Percentiles rank a stretch among this genome's conserved stretches.
Conservation (phyloP, 1,284 basidiomycete species). For the Sporisorium iseilematis-ciliati region DNA sequence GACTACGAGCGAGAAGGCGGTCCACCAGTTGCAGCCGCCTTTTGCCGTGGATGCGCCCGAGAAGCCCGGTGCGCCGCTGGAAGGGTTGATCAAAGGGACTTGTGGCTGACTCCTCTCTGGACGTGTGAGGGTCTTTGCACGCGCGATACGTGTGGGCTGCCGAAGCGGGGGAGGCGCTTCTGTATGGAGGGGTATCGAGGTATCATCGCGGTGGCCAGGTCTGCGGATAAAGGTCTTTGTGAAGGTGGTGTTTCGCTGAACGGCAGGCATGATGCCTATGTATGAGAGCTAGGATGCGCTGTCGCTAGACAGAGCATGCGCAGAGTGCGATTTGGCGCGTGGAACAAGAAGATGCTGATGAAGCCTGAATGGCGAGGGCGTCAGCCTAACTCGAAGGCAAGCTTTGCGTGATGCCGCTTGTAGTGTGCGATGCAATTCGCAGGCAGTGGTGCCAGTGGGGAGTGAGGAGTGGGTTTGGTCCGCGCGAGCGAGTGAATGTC, state of each 20-base stretch:
- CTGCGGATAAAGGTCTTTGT: slow-evolving; percentile 66
- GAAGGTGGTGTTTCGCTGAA: slow-evolving; percentile 49
- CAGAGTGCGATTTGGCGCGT: not conserved
- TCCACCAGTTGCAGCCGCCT: slow-evolving; percentile 53
- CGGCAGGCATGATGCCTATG: slow-evolving; percentile 29
- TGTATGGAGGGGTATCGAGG: slow-evolving; percentile 60
- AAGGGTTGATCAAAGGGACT: slow-evolving; percentile 81
- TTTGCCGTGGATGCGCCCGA: slow-evolving; percentile 20
- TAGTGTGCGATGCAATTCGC: not conserved
- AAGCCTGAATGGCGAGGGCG: not conserved
- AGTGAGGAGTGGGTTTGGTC: not conserved
- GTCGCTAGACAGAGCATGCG: slow-evolving; percentile 5
- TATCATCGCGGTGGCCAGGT: slow-evolving; percentile 53
- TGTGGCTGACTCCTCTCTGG: slow-evolving; percentile 75
- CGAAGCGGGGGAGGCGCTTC: slow-evolving; percentile 66
- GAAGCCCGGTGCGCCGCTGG: slow-evolving; percentile 58
- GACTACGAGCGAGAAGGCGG: slow-evolving; percentile 45
- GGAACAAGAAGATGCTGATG: not conserved
- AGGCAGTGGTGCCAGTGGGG: not conserved
- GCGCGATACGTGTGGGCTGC: slow-evolving; percentile 65
- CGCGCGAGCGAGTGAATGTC: not conserved
- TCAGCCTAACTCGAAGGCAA: not conserved
- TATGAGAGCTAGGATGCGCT: not conserved
- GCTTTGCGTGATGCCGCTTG: not conserved
- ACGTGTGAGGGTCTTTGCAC: slow-evolving; percentile 78